Evolutionary conservation across 2,329 filamentous ascomycete species (phyloP), one percentile per base, ranked within the genome.

Genomic region (Clarireedia paspali): DNA sequence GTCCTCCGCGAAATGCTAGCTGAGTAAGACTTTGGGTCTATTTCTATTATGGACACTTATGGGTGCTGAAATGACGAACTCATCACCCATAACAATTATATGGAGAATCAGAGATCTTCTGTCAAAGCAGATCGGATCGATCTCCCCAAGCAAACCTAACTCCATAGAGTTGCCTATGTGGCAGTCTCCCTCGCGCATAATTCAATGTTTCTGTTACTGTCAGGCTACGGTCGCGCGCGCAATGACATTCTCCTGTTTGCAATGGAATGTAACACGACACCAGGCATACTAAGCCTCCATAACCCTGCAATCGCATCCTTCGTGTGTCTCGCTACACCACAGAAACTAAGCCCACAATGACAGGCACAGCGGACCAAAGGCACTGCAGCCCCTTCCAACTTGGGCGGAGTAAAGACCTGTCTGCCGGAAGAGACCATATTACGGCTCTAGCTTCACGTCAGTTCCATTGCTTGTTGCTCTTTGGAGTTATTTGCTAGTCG

Each of bases 251-350:
- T 50, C 50, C 23, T 3, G 20, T 27, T 44, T 14, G n/a, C 14
- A 34, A 24, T 44, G 17, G 17, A 55, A 44, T 15, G 4, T 20
- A 44, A 47, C 40, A 47, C 38, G 20, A 14, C 27, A 55, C 20
- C 15, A 50, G n/a, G 38, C 24, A 42, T 50, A 38, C 53, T 50
- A 44, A 50, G 53, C 53, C 53, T 55, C 39, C 27, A 12, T 6
- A 36, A 27, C 53, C 53, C 27, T 50, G 53, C 17, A 55, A n/a
- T 20, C 40, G 46, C 47, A 50, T 55, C 53, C 47, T 50, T 55
- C 53, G 36, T 50, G 42, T 27, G 15, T 42, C 17, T 42, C 39
- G 39, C 17, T 42, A 42, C 39, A 20, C 17, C 15, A 42, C 17
- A 40, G 15, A 24, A 14, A 40, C 38, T 45, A 55, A 50, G 53